Conservation (phyloP, 2,329 filamentous ascomycete genomes). For the Ophiostoma perfectum region DNA sequence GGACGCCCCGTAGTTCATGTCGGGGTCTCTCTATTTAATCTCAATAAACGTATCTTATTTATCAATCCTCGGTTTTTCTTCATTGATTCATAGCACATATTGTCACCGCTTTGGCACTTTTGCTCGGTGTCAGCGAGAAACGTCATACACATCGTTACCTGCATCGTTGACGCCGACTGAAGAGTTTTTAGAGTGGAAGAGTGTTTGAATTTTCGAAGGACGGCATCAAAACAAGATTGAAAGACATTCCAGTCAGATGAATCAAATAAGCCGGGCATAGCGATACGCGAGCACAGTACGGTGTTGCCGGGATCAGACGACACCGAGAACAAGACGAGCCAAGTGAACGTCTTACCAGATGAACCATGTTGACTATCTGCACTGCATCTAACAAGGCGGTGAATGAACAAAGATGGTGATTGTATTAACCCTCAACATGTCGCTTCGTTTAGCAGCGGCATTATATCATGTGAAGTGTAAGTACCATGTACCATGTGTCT, state of each 20-base stretch:
- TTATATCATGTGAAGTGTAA: too few relatives aligned
- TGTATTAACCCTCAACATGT: too few relatives aligned
- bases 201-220: too few relatives aligned
- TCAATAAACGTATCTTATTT: not conserved
- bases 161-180: not conserved
- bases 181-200: not conserved
- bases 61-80: not conserved
- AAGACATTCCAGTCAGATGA: too few relatives aligned
- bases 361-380: not conserved
- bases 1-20: conserved; percentile 9
- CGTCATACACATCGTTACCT: not conserved
- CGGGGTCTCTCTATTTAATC: not conserved
- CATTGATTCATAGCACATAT: not conserved
- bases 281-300: not conserved
- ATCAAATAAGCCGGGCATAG: not conserved
- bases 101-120: not conserved
- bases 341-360: not conserved
- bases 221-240: too few relatives aligned
- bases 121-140: not conserved
- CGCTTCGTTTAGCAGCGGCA: too few relatives aligned
- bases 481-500: too few relatives aligned
- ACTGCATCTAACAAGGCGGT: not conserved
- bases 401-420: not conserved
- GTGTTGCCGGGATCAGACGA: not conserved
- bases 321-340: not conserved